Conservation (phyloP, 345 rosid genomes). For the Gossypium herbaceum region DNA sequence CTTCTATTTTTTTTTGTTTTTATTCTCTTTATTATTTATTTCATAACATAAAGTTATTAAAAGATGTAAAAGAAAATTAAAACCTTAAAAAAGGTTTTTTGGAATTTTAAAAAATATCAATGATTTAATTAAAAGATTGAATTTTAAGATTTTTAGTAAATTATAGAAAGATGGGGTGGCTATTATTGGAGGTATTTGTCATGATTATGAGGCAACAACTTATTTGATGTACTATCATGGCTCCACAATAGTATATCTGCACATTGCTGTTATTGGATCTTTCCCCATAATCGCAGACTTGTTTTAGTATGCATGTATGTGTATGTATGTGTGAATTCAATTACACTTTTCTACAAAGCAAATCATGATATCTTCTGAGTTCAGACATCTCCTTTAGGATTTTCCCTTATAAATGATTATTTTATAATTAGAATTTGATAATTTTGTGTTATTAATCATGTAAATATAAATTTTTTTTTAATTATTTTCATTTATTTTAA, state of each 20-base stretch:
- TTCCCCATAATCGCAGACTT: neutral
- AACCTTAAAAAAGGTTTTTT: too few species aligned
- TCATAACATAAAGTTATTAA: too few species aligned
- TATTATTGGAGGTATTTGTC: conserved; percentile 3
- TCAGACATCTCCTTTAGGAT: neutral
- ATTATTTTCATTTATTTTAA: neutral
- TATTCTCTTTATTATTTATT: too few species aligned
- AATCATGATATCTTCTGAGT: neutral
- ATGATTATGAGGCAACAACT: neutral
- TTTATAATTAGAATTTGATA: too few species aligned
- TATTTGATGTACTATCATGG: neutral
- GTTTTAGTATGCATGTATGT: neutral
- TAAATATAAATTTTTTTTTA: too few species aligned
- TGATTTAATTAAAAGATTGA: too few species aligned
- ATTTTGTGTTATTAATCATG: too few species aligned
- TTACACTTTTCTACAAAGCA: neutral
- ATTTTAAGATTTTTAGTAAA: too few species aligned
- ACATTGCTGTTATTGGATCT: neutral
- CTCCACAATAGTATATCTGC: neutral
- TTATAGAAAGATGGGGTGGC: neutral
- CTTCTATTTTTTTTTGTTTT: too few species aligned
- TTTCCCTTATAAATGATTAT: neutral
- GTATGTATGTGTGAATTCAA: neutral
- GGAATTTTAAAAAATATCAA: too few species aligned
- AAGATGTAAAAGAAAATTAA: too few species aligned